These are phyloP conservation scores for Botrytis deweyae DNA, from an alignment of 2,329 filamentous ascomycete genomes.

Conservation along the genomic window DNA sequence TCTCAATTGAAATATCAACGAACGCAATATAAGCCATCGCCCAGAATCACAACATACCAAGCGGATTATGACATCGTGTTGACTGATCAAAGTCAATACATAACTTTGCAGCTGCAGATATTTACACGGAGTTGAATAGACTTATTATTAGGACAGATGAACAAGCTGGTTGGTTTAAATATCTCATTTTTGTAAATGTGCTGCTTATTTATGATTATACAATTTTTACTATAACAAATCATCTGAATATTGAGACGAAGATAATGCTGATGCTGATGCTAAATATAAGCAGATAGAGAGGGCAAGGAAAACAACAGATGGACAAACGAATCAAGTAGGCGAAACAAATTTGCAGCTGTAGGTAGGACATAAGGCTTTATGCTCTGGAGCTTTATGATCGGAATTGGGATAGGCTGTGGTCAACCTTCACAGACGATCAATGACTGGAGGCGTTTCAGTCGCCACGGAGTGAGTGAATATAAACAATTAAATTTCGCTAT, in stretches of 20 bases:
- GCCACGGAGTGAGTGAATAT: background rate
- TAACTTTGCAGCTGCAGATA: background rate
- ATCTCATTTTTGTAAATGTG: background rate
- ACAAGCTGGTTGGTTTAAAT: background rate
- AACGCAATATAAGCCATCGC: background rate
- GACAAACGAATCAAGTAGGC: background rate
- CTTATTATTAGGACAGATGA: background rate
- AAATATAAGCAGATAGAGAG: background rate
- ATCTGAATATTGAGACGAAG: background rate
- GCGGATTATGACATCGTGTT: background rate
- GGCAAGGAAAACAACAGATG: background rate
- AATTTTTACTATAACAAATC: background rate
- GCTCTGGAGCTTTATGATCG: background rate
- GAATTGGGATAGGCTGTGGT: background rate
- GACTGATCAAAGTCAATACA: background rate
- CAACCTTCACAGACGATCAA: background rate
- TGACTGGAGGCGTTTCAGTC: background rate
- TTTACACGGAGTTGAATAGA: background rate
- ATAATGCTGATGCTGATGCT: background rate
- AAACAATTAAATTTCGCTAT: background rate
- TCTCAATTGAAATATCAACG: background rate
- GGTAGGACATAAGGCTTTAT: background rate
- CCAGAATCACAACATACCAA: background rate
- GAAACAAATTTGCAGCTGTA: background rate
- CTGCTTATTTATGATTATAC: background rate